Evolutionary conservation across 2,329 filamentous ascomycete genomes (phyloP), one percentile per base, ranked within the genome.

Genomic region (Coniochaeta sp.): DNA sequence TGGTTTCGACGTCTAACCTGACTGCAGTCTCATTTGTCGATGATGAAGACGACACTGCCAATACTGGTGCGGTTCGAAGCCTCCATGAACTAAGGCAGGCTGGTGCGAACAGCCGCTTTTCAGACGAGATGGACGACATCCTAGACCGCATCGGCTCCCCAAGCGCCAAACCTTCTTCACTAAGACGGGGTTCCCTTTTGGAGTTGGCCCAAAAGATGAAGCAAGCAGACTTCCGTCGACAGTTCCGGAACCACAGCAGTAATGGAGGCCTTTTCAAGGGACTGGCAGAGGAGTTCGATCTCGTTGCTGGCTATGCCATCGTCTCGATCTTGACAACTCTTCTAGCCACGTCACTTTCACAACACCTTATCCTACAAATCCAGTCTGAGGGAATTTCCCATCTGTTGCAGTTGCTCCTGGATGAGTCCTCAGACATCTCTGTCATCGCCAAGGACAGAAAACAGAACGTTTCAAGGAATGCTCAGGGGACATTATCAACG

Each of bases 231-330:
- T 92, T 90, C 66, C 77, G 84, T 30, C 78, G 80, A 19, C 87
- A 89, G 62, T 92, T 96, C 66, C 81, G 89, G 22, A 87, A 92
- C 62, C 87, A 91, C 65, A 85, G 86, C 7, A 84, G 89, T 60
- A 89, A 91, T 62, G 81, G 86, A 59, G 83, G 82, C 32, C 77
- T 97, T 17, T 82, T 91, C 58, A 79, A 82, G 52, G 81, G 83
- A 47, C 77, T 89, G 10, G 80, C 78, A 0, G 77, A 78, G 56
- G 84, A 88, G 67, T 73, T 78, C 1, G 89, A 92, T 68, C 64
- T 80, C 24, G 75, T 89, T 38, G 80, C 81, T 58, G 86, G 85
- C 7, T 89, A 88, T 67, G 75, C 85, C 1, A 78, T 91, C 16
- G 73, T 83, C n/a, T 82, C 84, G 1, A 81, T 85, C n/a, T 75